These are phyloP conservation scores for Volvox carteri DNA, from an alignment of 163 green algal genomes.

Conservation along the genomic window DNA sequence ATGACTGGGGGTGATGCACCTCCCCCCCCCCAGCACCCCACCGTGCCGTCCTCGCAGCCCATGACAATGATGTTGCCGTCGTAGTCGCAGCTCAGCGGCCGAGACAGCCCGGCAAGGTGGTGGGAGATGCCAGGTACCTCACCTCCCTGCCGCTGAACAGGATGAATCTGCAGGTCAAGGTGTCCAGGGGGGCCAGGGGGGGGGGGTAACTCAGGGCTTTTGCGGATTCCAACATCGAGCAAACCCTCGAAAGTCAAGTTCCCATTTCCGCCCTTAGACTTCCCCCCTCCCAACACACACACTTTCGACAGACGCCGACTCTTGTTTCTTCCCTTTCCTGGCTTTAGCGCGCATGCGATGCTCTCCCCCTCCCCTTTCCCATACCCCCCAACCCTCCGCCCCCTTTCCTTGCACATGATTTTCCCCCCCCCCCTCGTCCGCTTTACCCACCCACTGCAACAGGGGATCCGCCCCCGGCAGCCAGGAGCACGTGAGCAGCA, in stretches of 20 bases:
- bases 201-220: background rate
- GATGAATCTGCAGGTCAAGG: slow-evolving; percentile 3
- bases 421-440: background rate
- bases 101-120: slow-evolving; percentile 10
- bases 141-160: background rate
- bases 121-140: slow-evolving; percentile 9
- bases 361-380: too few relatives aligned
- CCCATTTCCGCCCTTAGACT: too few relatives aligned
- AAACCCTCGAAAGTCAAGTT: too few relatives aligned
- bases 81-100: slow-evolving; percentile 31
- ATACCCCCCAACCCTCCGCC: background rate
- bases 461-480: slow-evolving; percentile 21
- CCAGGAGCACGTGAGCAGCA: slow-evolving; percentile 32
- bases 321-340: too few relatives aligned
- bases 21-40: background rate
- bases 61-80: slow-evolving; percentile 23
- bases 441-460: slow-evolving; percentile 45
- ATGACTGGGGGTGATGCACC: too few relatives aligned
- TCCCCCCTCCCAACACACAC: too few relatives aligned
- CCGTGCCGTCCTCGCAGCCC: slow-evolving; percentile 52
- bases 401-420: background rate
- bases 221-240: too few relatives aligned
- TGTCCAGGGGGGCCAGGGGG: background rate
- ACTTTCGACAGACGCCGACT: too few relatives aligned
- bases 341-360: too few relatives aligned